Base-by-base conservation (phyloP, 2,329 filamentous ascomycete species). In the Aspergillus ibericus region DNA sequence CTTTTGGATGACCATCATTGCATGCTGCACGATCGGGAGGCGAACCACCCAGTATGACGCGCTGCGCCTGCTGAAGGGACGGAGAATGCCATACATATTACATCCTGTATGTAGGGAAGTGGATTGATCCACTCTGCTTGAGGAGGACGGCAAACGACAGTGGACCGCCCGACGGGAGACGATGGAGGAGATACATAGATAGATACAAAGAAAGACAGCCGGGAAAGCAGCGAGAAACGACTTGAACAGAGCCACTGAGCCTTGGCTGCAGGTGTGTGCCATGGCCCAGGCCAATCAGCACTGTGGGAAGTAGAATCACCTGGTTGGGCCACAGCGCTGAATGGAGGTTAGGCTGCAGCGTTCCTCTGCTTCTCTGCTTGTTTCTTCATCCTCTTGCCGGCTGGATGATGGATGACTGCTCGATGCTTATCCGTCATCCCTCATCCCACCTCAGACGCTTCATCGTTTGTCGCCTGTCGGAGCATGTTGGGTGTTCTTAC, bases 291-390 rank as follows among this genome's bases (percentile, higher is more conserved):
- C 51, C 51, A 53, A 53, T 53, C 51, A 34, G 25, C 10, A 7
- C 27, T 22, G 25, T n/a, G 35, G 22, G 25, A 29, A 16, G 9
- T 53, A 42, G 36, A 34, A 44, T 20, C 16, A 20, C n/a, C 32
- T 15, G 44, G 51, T 53, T 53, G 51, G 51, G 40, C 25, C n/a
- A 27, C 32, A 25, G n/a, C 36, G 51, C 38, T 53, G 51, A 53
- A 27, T 53, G 51, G 38, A 5, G 38, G 51, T 32, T 53, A 53
- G 51, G 38, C 51, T 53, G 40, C 51, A 53, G 22, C 38, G 18
- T 29, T 48, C 44, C 44, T 48, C 27, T 22, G 22, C 22, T 25
- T 25, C 22, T 25, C 22, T 25, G 22, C 44, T 47, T 47, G 15
- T 48, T 22, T 48, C n/a, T 48, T 48, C 44, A 48, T 29, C 44